These are phyloP conservation scores for Ascosphaera acerosa DNA, from an alignment of 2,329 filamentous ascomycete genomes.

Conservation along the genomic window DNA sequence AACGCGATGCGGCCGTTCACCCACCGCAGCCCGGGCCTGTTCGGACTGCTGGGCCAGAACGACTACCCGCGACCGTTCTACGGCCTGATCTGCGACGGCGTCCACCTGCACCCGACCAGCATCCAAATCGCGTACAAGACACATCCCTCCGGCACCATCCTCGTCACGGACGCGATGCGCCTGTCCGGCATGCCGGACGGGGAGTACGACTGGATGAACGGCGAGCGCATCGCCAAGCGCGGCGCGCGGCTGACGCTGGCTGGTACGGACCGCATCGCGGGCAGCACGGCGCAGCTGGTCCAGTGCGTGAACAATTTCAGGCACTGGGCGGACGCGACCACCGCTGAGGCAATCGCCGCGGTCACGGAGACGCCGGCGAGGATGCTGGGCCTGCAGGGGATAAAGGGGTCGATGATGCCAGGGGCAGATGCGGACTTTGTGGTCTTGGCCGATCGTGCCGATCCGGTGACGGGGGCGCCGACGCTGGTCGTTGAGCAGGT, in stretches of 20 bases:
- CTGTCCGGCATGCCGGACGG: constrained; percentile 66
- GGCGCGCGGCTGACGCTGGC: constrained; percentile 50
- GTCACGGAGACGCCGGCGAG: constrained; percentile 17
- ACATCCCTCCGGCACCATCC: constrained; percentile 59
- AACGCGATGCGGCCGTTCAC: constrained; percentile 82
- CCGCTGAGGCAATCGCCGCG: constrained; percentile 16
- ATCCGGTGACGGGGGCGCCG: constrained; percentile 8
- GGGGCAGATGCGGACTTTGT: constrained; percentile 20
- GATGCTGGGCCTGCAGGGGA: constrained; percentile 15
- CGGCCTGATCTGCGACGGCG: constrained; percentile 73
- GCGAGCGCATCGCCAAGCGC: constrained; percentile 30
- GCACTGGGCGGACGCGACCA: constrained; percentile 16
- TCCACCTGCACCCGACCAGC: constrained; percentile 68
- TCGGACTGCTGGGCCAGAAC: constrained; percentile 52
- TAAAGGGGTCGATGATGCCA: constrained; percentile 16
- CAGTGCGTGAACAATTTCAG: constrained; percentile 22
- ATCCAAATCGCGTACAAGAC: constrained; percentile 76
- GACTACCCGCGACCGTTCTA: constrained; percentile 41
- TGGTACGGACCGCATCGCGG: constrained; percentile 54
- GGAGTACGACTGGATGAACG: constrained; percentile 64
- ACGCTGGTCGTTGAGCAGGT: constrained; percentile 18
- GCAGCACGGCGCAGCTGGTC: constrained; percentile 26
- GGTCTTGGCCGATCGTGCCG: constrained; percentile 13
- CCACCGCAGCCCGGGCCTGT: constrained; percentile 76
- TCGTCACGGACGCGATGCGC: constrained; percentile 85